These are phyloP conservation scores for Talaromyces sp. DNA, from an alignment of 2,329 filamentous ascomycete genomes.

Conservation along the genomic window DNA sequence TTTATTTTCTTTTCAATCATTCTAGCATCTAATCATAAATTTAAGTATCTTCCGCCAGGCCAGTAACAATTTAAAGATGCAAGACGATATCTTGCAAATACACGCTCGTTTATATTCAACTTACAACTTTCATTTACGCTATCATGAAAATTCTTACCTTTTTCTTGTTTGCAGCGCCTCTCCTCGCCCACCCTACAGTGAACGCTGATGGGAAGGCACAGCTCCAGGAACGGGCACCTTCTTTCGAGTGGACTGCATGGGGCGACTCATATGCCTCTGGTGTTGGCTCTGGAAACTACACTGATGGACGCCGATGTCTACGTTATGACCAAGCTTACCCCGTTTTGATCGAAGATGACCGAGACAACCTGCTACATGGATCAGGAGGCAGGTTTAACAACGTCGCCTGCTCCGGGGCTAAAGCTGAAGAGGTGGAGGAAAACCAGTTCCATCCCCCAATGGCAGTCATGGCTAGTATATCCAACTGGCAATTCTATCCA, in stretches of 20 bases:
- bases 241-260: slow-evolving; percentile 6
- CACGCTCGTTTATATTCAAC: background rate
- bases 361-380: background rate
- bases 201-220: background rate
- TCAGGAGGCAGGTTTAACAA: slow-evolving; percentile 1
- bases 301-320: slow-evolving; percentile 2
- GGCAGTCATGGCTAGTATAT: background rate
- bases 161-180: background rate
- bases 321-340: slow-evolving; percentile 8
- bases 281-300: slow-evolving; percentile 5
- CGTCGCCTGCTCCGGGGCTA: slow-evolving; percentile 3
- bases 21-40: background rate
- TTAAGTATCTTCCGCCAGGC: background rate
- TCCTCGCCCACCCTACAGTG: slow-evolving; percentile 3
- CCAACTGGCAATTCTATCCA: slow-evolving; percentile 2
- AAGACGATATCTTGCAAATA: background rate
- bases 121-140: background rate
- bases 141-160: slow-evolving; percentile 3
- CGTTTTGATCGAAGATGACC: slow-evolving; percentile 1
- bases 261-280: slow-evolving; percentile 5
- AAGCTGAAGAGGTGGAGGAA: slow-evolving; percentile 2
- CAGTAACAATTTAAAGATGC: background rate
- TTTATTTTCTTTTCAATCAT: background rate
- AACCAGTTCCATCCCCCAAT: background rate
- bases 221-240: background rate